Conservation (phyloP, 2,329 filamentous ascomycete species). For the Colletotrichum coccodes region DNA sequence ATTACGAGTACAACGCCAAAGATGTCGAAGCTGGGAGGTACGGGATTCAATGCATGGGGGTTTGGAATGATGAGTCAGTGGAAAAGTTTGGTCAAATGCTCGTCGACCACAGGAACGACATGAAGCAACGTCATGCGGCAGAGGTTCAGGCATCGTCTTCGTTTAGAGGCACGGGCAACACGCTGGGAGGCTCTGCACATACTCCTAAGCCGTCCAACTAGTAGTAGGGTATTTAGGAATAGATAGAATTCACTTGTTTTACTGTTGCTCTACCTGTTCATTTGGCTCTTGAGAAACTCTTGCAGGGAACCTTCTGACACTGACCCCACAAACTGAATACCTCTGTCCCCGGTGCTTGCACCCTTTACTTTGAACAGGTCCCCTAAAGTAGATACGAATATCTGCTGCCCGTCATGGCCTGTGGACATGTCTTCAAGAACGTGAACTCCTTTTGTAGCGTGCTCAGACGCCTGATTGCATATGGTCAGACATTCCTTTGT, state of each 20-base stretch:
- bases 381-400: conserved; percentile 4
- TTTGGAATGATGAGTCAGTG: background rate
- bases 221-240: background rate
- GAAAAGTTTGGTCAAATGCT: background rate
- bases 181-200: background rate
- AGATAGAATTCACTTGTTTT: background rate
- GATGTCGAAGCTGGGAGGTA: background rate
- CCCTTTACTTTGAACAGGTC: conserved; percentile 7
- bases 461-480: background rate
- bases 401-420: background rate
- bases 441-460: background rate
- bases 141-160: background rate
- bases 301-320: background rate
- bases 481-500: background rate
- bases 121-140: too few species aligned
- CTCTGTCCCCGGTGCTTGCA: background rate
- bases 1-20: background rate
- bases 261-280: background rate
- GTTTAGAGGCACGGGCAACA: background rate
- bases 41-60: background rate
- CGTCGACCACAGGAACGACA: background rate
- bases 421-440: conserved; percentile 2
- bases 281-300: background rate
- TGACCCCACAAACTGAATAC: background rate
- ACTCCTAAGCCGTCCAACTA: background rate